Percentiles rank a stretch among this genome's conserved stretches.
Evolutionary conservation across 1,284 basidiomycete genomes (phyloP).

Genomic region (Exobasidium cylindrosporum): DNA sequence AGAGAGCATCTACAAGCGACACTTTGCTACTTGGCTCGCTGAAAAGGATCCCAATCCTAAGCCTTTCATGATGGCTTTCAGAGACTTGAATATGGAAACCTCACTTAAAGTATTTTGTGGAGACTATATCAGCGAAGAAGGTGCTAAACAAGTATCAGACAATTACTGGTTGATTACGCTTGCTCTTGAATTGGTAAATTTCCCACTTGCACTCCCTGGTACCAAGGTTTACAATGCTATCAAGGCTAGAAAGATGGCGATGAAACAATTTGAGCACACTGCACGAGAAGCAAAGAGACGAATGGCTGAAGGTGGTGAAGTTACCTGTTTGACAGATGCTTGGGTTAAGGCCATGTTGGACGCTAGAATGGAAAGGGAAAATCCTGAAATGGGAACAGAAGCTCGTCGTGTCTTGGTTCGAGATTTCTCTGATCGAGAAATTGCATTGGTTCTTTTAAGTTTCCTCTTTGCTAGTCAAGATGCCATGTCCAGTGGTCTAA

Average conservation of each 20-base stretch:
- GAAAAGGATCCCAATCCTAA: slow-evolving; percentile 44
- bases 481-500: slow-evolving; percentile 78
- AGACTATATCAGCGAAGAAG: slow-evolving; percentile 76
- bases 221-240: slow-evolving; percentile 95
- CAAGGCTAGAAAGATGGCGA: slow-evolving; percentile 82
- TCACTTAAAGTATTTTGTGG: slow-evolving; percentile 95
- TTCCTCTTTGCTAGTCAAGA: slow-evolving; percentile 98
- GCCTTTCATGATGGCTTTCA: slow-evolving; percentile 79
- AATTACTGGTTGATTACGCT: slow-evolving; percentile 96
- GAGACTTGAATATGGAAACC: slow-evolving; percentile 95
- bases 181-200: slow-evolving; percentile 97
- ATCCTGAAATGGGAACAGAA: slow-evolving; percentile 55
- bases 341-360: slow-evolving; percentile 76
- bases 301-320: slow-evolving; percentile 77
- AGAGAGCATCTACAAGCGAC: slow-evolving; percentile 76
- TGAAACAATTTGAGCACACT: slow-evolving; percentile 78
- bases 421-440: slow-evolving; percentile 90
- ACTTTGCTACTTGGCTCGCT: slow-evolving; percentile 62
- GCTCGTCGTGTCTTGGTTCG: slow-evolving; percentile 59
- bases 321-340: slow-evolving; percentile 85
- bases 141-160: slow-evolving; percentile 75
- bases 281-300: slow-evolving; percentile 76
- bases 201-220: slow-evolving; percentile 74
- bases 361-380: slow-evolving; percentile 60
- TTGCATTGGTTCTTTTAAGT: slow-evolving; percentile 87